Evolutionary conservation across 768 basidiomycete genomes (phyloP).

Genomic region (Chlorophyllum brunneum): DNA sequence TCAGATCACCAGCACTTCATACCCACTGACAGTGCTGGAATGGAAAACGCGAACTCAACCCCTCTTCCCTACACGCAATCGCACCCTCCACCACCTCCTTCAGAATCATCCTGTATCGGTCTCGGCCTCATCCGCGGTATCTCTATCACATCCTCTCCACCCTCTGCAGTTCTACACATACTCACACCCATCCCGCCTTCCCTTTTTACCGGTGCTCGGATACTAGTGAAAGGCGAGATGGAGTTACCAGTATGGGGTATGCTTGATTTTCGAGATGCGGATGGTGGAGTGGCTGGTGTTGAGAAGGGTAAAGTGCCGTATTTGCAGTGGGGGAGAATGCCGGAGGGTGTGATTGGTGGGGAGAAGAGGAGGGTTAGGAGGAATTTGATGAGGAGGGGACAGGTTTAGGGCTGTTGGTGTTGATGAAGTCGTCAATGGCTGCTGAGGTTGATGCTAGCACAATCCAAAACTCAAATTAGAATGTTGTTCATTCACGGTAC

Average conservation of each 20-base stretch:
- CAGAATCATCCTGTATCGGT: conserved; percentile 63
- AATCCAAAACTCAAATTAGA: no score
- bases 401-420: conserved; percentile 39
- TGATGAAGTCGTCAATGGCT: background rate
- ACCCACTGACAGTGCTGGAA: no score
- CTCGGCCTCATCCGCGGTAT: conserved; percentile 69
- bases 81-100: conserved; percentile 49
- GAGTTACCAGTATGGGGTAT: conserved; percentile 87
- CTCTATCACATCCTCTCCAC: conserved; percentile 15
- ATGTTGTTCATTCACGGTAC: no score
- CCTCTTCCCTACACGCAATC: conserved; percentile 65
- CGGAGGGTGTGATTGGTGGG: conserved; percentile 56
- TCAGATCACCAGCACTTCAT: conserved; percentile 2
- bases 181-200: conserved; percentile 68
- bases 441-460: no score
- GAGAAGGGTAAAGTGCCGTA: conserved; percentile 64
- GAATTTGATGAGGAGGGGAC: conserved; percentile 86
- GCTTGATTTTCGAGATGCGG: conserved; percentile 59
- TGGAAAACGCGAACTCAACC: background rate
- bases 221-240: conserved; percentile 82
- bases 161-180: conserved; percentile 52
- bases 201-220: conserved; percentile 36
- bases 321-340: conserved; percentile 70
- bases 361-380: conserved; percentile 72
- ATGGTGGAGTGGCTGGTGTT: conserved; percentile 39